Evolutionary conservation across 768 basidiomycete genomes (phyloP).

Genomic region (Lactifluus hygrophoroides): DNA sequence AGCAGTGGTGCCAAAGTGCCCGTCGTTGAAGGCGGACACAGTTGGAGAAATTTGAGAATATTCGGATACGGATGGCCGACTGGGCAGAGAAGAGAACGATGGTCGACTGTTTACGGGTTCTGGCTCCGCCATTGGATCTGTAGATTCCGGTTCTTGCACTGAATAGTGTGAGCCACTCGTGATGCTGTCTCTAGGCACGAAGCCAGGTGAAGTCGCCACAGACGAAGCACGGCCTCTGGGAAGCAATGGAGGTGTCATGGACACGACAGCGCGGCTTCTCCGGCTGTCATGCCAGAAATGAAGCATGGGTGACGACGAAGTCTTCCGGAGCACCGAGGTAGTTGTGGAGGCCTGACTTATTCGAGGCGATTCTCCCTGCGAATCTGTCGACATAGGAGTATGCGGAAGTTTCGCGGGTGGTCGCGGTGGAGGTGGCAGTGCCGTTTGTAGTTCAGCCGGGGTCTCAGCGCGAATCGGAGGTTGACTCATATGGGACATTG

Average conservation of each 20-base stretch:
- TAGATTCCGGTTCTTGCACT: conserved; percentile 7
- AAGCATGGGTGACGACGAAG: conserved; percentile 37
- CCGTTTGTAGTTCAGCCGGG: conserved; percentile 48
- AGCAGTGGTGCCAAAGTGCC: conserved; percentile 27
- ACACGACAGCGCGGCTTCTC: conserved; percentile 14
- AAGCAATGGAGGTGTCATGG: conserved; percentile 18
- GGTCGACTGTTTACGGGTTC: conserved; percentile 34
- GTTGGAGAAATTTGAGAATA: conserved; percentile 69
- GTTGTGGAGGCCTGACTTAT: conserved; percentile 13
- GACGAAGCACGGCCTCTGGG: conserved; percentile 9
- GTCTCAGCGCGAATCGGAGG: conserved; percentile 55
- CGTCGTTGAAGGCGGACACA: conserved; percentile 72
- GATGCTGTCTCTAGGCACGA: conserved; percentile 13
- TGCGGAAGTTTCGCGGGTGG: conserved; percentile 48
- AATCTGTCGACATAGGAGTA: conserved; percentile 40
- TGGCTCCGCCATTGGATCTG: conserved; percentile 18
- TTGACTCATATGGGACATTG: conserved; percentile 33
- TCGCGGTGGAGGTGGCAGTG: conserved; percentile 60
- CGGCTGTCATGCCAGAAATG: conserved; percentile 13
- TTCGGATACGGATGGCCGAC: conserved; percentile 53
- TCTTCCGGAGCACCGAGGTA: conserved; percentile 32
- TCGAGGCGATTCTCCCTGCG: conserved; percentile 17
- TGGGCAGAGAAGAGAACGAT: conserved; percentile 39
- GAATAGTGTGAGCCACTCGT: conserved; percentile 21
- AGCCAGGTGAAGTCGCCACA: not conserved